These are phyloP conservation scores for Cucumis sativus DNA, from an alignment of 306 rosid species.

Conservation along the genomic window DNA sequence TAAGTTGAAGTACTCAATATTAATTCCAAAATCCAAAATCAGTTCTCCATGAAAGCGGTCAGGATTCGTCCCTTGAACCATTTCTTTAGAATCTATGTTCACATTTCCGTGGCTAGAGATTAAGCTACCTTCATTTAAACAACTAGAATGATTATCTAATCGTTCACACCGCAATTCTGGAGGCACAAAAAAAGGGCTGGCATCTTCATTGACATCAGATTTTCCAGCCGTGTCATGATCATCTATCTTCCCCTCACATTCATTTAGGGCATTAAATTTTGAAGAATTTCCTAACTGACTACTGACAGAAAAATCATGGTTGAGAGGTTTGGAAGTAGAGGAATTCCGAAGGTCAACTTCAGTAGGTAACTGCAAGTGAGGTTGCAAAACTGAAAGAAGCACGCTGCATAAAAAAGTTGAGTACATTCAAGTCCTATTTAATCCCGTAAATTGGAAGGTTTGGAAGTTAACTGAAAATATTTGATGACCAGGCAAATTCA, in stretches of 20 bases:
- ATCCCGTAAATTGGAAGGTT: background rate
- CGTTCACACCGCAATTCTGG: constrained; percentile 42
- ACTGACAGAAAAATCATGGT: constrained; percentile 32
- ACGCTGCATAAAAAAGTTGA: constrained; percentile 39
- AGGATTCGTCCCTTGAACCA: constrained; percentile 23
- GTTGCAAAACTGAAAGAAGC: constrained; percentile 81
- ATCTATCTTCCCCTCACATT: constrained; percentile 51
- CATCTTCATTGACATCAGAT: constrained; percentile 48
- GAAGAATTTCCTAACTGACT: constrained; percentile 32
- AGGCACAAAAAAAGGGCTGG: constrained; percentile 56
- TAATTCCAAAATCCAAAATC: constrained; percentile 41
- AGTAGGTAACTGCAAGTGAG: constrained; percentile 78
- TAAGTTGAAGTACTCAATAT: constrained; percentile 50
- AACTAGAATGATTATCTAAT: constrained; percentile 34
- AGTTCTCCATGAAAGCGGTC: constrained; percentile 26
- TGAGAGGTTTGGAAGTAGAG: constrained; percentile 28
- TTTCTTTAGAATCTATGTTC: constrained; percentile 36
- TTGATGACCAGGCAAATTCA: background rate
- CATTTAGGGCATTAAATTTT: constrained; percentile 48
- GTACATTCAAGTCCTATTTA: background rate
- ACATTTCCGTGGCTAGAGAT: constrained; percentile 27
- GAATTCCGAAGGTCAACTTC: constrained; percentile 63
- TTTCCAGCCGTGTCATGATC: constrained; percentile 38
- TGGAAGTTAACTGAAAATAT: background rate
- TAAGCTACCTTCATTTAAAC: constrained; percentile 31